A percentile compares a stretch with the other conserved stretches of the same genome.
Evolutionary conservation across 2,329 filamentous ascomycete species (phyloP).

Genomic region (Mycosphaerelloides madeirae): DNA sequence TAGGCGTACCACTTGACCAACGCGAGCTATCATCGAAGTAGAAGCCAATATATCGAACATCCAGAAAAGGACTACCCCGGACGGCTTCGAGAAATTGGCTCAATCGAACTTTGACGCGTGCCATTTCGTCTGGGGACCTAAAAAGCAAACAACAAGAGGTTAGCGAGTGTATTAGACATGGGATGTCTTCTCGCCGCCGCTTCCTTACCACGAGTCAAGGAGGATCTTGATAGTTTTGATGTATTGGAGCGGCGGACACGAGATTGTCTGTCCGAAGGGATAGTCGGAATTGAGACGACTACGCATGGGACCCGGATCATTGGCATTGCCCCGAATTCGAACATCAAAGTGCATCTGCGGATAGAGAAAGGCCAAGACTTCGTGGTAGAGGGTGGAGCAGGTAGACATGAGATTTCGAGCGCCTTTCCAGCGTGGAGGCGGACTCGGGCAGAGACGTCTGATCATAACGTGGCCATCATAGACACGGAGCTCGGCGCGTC

Average conservation of each 20-base stretch:
- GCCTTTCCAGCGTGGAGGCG: conserved; percentile 8
- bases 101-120: background rate
- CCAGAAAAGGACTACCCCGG: background rate
- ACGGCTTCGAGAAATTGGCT: background rate
- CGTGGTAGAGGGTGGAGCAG: conserved; percentile 2
- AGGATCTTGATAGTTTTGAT: background rate
- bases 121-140: background rate
- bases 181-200: no score
- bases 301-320: conserved; percentile 1
- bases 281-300: conserved; percentile 7
- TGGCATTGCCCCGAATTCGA: conserved; percentile 1
- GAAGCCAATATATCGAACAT: background rate
- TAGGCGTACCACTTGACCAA: background rate
- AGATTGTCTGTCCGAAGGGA: background rate
- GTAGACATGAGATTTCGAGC: conserved; percentile 3
- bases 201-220: background rate
- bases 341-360: conserved; percentile 1
- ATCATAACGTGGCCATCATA: conserved; percentile 3
- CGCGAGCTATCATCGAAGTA: background rate
- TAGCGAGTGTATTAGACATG: no score
- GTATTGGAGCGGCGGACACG: background rate
- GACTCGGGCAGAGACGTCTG: background rate
- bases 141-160: no score
- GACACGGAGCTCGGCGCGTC: conserved; percentile 3
- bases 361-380: conserved; percentile 4